Conservation (phyloP, 495 filamentous ascomycete genomes). For the Bombardia bombarda region DNA sequence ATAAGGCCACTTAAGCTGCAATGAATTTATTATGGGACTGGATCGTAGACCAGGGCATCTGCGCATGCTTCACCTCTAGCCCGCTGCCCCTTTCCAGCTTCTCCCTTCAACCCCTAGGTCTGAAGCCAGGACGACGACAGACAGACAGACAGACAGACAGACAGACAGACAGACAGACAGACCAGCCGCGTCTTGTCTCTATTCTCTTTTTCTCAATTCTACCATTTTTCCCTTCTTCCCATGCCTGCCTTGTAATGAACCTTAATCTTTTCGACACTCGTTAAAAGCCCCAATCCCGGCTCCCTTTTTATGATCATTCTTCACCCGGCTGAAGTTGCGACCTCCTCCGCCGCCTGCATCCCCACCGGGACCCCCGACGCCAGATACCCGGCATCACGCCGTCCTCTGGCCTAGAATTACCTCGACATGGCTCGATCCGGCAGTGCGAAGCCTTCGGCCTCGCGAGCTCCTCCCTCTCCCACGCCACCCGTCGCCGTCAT, state of each 20-base stretch:
- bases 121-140: no score
- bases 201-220: not conserved
- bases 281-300: conserved; percentile 21
- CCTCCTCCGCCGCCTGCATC: conserved; percentile 2
- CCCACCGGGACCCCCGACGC: not conserved
- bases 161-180: conserved; percentile 1
- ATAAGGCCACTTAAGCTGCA: conserved; percentile 25
- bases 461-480: conserved; percentile 19
- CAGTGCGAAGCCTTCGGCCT: conserved; percentile 31
- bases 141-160: no score
- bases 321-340: conserved; percentile 15
- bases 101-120: conserved; percentile 9
- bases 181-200: conserved; percentile 8
- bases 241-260: conserved; percentile 35
- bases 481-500: not conserved
- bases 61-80: conserved; percentile 10
- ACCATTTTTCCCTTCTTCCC: conserved; percentile 4
- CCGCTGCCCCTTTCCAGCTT: conserved; percentile 19
- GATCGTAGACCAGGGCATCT: conserved; percentile 3
- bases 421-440: conserved; percentile 32
- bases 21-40: conserved; percentile 15
- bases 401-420: not conserved
- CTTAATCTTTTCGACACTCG: conserved; percentile 38
- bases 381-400: not conserved
- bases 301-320: conserved; percentile 9